phyloP scores from a whole-genome alignment of 768 basidiomycete genomes.

The Hericium erinaceus region DNA sequence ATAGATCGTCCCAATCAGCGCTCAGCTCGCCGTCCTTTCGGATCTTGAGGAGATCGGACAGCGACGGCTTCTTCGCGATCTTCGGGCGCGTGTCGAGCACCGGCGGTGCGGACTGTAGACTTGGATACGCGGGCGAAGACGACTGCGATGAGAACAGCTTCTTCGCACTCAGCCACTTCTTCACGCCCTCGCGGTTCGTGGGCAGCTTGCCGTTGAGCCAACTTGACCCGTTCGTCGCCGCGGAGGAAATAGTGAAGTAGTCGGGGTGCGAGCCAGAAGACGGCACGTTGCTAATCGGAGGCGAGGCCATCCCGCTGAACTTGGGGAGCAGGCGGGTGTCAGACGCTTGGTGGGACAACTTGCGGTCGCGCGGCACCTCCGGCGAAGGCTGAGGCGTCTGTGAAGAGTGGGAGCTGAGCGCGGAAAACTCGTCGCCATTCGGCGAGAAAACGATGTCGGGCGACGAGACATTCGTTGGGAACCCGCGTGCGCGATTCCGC shows the following conservation, averaged over 20 bases:
- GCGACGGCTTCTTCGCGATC: slow-evolving; percentile 51
- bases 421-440: slow-evolving; percentile 35
- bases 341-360: slow-evolving; percentile 58
- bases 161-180: slow-evolving; percentile 67
- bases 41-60: slow-evolving; percentile 53
- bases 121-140: slow-evolving; percentile 13
- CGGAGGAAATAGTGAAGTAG: slow-evolving; percentile 32
- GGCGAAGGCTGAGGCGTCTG: slow-evolving; percentile 38
- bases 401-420: slow-evolving; percentile 36
- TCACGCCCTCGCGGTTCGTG: slow-evolving; percentile 68
- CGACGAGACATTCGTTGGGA: slow-evolving; percentile 38
- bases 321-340: slow-evolving; percentile 56
- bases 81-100: slow-evolving; percentile 25
- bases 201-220: slow-evolving; percentile 43
- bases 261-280: slow-evolving; percentile 43
- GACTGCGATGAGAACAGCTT: slow-evolving; percentile 42
- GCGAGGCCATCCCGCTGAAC: slow-evolving; percentile 33
- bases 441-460: slow-evolving; percentile 38
- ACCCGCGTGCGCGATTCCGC: slow-evolving; percentile 41
- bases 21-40: slow-evolving; percentile 49
- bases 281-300: slow-evolving; percentile 28
- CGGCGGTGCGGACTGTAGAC: slow-evolving; percentile 16
- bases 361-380: slow-evolving; percentile 47
- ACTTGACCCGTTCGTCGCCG: slow-evolving; percentile 25
- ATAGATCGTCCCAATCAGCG: slow-evolving; percentile 60